phyloP scores from a whole-genome alignment of 2,329 filamentous ascomycete species.

The Monosporascus sp. region DNA sequence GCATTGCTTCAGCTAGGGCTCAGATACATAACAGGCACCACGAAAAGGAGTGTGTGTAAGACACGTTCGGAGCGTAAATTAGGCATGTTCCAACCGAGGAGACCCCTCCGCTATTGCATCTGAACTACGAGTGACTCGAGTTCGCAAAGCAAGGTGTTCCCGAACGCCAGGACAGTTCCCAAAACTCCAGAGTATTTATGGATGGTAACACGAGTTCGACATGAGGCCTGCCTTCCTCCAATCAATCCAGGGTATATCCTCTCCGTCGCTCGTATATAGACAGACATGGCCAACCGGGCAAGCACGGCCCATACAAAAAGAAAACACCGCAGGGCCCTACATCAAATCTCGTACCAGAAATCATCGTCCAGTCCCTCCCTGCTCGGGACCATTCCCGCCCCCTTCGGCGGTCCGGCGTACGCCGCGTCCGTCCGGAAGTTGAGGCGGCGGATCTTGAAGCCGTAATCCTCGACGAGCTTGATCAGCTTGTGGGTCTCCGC shows the following conservation, averaged over 20 bases:
- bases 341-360: slow-evolving; percentile 79
- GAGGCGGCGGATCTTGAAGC: slow-evolving; percentile 83
- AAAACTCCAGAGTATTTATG: no score
- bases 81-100: no score
- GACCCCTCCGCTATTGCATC: no score
- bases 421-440: slow-evolving; percentile 82
- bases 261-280: not conserved
- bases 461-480: slow-evolving; percentile 80
- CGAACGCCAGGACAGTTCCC: no score
- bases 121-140: no score
- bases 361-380: slow-evolving; percentile 84
- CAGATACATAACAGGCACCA: no score
- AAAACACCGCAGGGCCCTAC: slow-evolving; percentile 1
- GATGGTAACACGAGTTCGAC: no score
- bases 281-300: no score
- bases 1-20: not conserved
- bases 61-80: not conserved
- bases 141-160: no score
- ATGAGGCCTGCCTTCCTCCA: slow-evolving; percentile 5
- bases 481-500: slow-evolving; percentile 89
- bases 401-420: slow-evolving; percentile 61
- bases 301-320: slow-evolving; percentile 1
- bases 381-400: slow-evolving; percentile 70
- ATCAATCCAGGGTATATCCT: slow-evolving; percentile 13
- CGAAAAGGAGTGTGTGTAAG: not conserved